Percentiles rank a stretch among this genome's conserved stretches.
Evolutionary conservation across 2,329 filamentous ascomycete genomes (phyloP).

Genomic region (Colletotrichum liaoningense): DNA sequence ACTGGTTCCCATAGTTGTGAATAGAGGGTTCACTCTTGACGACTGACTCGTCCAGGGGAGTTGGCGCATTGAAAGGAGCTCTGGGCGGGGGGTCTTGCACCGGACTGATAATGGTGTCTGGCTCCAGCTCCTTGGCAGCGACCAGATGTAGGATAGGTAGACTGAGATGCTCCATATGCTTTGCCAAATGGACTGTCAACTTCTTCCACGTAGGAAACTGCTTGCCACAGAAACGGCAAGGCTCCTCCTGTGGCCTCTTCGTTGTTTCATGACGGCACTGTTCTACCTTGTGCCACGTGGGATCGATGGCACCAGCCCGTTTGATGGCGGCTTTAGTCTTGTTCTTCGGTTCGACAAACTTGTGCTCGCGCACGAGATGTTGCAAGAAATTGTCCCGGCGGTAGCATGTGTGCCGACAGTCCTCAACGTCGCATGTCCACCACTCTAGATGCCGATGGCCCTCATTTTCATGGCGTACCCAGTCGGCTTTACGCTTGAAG

Average conservation of each 20-base stretch:
- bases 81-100: constrained; percentile 67
- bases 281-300: constrained; percentile 83
- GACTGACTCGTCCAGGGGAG: constrained; percentile 43
- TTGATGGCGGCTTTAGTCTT: constrained; percentile 79
- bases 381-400: constrained; percentile 94
- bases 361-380: constrained; percentile 92
- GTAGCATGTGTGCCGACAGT: constrained; percentile 85
- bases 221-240: constrained; percentile 89
- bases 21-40: constrained; percentile 45
- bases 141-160: constrained; percentile 79
- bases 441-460: constrained; percentile 89
- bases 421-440: constrained; percentile 87
- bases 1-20: neutral
- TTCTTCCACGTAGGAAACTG: constrained; percentile 90
- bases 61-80: constrained; percentile 41
- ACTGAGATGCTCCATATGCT: constrained; percentile 93
- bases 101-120: constrained; percentile 75
- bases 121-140: constrained; percentile 61
- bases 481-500: constrained; percentile 95
- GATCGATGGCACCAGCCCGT: constrained; percentile 67
- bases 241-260: constrained; percentile 76
- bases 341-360: constrained; percentile 82
- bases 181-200: constrained; percentile 90
- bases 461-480: constrained; percentile 95
- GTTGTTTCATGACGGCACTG: constrained; percentile 78